These are phyloP conservation scores for Candida sanyiensis DNA, from an alignment of 805 yeast genomes.

Conservation along the genomic window DNA sequence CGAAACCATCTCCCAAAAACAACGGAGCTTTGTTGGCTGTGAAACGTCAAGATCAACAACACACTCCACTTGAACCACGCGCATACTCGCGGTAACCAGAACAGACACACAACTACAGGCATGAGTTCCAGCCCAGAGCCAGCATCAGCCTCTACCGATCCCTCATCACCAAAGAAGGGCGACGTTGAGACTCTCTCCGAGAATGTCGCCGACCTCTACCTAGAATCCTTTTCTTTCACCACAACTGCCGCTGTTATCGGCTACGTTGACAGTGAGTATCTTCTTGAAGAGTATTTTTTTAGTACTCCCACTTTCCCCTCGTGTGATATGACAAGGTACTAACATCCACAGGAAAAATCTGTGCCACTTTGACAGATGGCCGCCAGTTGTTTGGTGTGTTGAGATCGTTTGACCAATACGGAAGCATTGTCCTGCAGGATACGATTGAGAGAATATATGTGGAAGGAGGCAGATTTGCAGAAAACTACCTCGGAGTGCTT, in stretches of 20 bases:
- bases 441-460: slow-evolving; percentile 80
- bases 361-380: slow-evolving; percentile 86
- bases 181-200: slow-evolving; percentile 27
- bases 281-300: background rate
- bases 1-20: too few relatives aligned
- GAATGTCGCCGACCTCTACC: slow-evolving; percentile 51
- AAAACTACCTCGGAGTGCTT: slow-evolving; percentile 70
- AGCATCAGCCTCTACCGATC: background rate
- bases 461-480: slow-evolving; percentile 58
- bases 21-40: too few relatives aligned
- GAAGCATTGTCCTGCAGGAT: slow-evolving; percentile 88
- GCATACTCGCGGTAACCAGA: too few relatives aligned
- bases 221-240: slow-evolving; percentile 78
- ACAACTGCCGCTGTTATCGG: slow-evolving; percentile 90
- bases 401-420: slow-evolving; percentile 92
- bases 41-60: too few relatives aligned
- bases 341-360: slow-evolving; percentile 45
- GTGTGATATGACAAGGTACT: too few relatives aligned
- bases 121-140: slow-evolving; percentile 8
- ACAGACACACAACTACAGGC: background rate
- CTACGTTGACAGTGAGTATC: slow-evolving; percentile 59
- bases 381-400: slow-evolving; percentile 80
- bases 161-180: slow-evolving; percentile 11
- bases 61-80: too few relatives aligned
- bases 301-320: too few relatives aligned